phyloP scores from a whole-genome alignment of 73 alveolate genomes.

The Tetrahymena malaccensis region DNA sequence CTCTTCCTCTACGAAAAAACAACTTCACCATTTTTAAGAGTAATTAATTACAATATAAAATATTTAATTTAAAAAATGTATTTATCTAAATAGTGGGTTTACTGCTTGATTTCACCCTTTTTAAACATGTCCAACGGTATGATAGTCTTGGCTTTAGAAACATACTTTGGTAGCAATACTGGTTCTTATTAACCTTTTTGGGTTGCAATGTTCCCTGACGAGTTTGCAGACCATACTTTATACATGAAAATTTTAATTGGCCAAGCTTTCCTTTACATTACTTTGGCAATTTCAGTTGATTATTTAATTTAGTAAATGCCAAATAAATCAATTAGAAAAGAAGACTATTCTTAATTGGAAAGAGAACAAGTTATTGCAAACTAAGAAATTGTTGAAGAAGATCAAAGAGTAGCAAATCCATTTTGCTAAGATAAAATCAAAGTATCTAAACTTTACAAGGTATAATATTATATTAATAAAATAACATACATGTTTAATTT shows the following conservation, averaged over 20 bases:
- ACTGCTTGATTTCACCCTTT: not conserved
- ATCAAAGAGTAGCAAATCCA: not conserved
- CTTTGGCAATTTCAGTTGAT: not conserved
- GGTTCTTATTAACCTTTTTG: not conserved
- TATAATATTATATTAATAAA: not conserved
- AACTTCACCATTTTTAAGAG: not conserved
- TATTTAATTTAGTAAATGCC: not conserved
- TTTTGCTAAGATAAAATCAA: not conserved
- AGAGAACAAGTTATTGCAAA: not conserved
- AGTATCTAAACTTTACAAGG: not conserved
- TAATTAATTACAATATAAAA: not conserved
- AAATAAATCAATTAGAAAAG: not conserved
- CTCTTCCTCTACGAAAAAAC: not conserved
- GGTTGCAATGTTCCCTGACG: not conserved
- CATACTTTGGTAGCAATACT: not conserved
- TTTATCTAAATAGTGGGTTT: not conserved
- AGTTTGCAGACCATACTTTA: not conserved
- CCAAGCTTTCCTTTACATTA: not conserved
- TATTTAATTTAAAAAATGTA: not conserved
- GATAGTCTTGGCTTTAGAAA: not conserved
- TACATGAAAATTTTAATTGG: not conserved
- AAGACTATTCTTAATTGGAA: not conserved
- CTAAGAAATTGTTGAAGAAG: not conserved
- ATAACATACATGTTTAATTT: no score
- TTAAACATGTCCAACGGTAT: not conserved